phyloP scores from a whole-genome alignment of 441 rosid species.

The Jatropha podagrica region DNA sequence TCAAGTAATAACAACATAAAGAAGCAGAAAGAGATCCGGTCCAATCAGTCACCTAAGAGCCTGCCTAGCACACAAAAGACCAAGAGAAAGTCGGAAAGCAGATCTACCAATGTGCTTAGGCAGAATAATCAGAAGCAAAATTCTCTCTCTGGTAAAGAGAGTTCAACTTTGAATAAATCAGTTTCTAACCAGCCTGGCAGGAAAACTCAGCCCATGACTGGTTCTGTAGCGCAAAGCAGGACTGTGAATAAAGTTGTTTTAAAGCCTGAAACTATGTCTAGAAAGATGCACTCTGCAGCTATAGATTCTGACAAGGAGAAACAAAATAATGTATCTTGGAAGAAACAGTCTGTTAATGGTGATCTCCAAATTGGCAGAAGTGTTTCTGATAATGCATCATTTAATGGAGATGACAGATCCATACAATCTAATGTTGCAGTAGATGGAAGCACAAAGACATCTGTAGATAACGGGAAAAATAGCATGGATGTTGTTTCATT shows the following conservation, averaged over 20 bases:
- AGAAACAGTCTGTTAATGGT: slow-evolving; percentile 36
- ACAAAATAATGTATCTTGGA: slow-evolving; percentile 41
- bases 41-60: slow-evolving; percentile 36
- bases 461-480: slow-evolving; percentile 38
- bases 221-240: slow-evolving; percentile 37
- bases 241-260: slow-evolving; percentile 40
- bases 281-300: slow-evolving; percentile 29
- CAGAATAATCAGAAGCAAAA: slow-evolving; percentile 80
- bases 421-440: slow-evolving; percentile 40
- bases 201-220: slow-evolving; percentile 34
- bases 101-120: slow-evolving; percentile 43
- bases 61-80: slow-evolving; percentile 38
- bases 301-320: slow-evolving; percentile 36
- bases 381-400: slow-evolving; percentile 33
- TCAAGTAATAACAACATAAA: slow-evolving; percentile 30
- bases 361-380: slow-evolving; percentile 31
- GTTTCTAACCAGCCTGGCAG: slow-evolving; percentile 43
- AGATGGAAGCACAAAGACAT: slow-evolving; percentile 35
- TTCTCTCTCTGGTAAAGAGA: slow-evolving; percentile 32
- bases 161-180: slow-evolving; percentile 32
- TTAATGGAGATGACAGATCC: slow-evolving; percentile 38
- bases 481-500: slow-evolving; percentile 85
- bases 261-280: slow-evolving; percentile 42
- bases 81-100: slow-evolving; percentile 43
- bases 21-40: slow-evolving; percentile 40